Percentiles rank a stretch among this genome's conserved stretches.
phyloP scores from a whole-genome alignment of 2,329 filamentous ascomycete genomes.

The Trichoderma sp. region DNA sequence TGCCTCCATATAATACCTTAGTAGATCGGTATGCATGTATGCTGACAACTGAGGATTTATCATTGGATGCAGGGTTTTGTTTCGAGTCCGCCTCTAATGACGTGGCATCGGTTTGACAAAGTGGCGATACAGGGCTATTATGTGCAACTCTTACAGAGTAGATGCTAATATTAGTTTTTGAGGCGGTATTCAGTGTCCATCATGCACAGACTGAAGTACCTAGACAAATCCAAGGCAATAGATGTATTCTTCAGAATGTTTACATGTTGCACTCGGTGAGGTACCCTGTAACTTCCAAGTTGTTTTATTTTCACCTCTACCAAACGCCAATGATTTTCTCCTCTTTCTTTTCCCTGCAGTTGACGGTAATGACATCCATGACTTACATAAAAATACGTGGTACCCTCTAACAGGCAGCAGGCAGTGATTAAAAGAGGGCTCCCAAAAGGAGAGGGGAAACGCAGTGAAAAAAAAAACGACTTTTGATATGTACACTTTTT shows the following conservation, averaged over 20 bases:
- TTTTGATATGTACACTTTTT: constrained; percentile 11
- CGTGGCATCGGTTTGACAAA: not conserved
- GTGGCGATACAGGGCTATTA: not conserved
- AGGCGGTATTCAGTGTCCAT: not conserved
- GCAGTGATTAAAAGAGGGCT: not conserved
- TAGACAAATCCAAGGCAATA: not conserved
- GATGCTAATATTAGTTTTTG: not conserved
- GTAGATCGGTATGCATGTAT: not conserved
- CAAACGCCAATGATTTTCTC: not conserved
- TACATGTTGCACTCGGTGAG: not conserved
- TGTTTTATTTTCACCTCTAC: not conserved
- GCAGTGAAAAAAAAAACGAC: not conserved
- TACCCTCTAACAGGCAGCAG: not conserved
- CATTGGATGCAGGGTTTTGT: not conserved
- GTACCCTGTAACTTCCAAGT: not conserved
- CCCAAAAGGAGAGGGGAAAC: not conserved
- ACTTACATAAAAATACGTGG: not conserved
- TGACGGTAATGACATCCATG: not conserved
- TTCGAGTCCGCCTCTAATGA: not conserved
- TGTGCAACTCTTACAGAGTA: not conserved
- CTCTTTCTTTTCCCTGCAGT: not conserved
- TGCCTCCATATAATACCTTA: not conserved
- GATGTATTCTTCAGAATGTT: not conserved
- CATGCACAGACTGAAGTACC: not conserved
- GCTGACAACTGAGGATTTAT: not conserved